Evolutionary conservation across 176 grass and related monocot species (phyloP).

Genomic region (Ensete ventricosum): DNA sequence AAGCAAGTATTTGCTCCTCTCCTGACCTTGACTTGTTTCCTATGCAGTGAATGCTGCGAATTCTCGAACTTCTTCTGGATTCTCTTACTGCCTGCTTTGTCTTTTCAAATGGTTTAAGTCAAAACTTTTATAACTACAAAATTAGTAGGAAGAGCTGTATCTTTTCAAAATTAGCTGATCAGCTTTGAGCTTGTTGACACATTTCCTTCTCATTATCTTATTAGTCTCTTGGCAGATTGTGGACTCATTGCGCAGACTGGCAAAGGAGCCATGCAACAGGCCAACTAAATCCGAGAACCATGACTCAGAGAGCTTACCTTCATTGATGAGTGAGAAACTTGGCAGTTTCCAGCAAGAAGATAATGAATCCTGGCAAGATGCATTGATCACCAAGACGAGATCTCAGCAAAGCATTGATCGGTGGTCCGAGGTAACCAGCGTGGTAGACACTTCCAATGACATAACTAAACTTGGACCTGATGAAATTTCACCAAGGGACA

Average conservation of each 20-base stretch:
- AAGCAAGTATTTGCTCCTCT: background rate
- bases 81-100: no score
- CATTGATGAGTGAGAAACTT: constrained; percentile 32
- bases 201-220: background rate
- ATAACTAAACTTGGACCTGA: constrained; percentile 38
- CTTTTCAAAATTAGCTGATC: background rate
- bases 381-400: constrained; percentile 52
- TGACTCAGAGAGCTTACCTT: constrained; percentile 21
- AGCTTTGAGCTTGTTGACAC: background rate
- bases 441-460: constrained; percentile 52
- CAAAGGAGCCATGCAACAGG: constrained; percentile 20
- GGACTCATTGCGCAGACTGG: constrained; percentile 24
- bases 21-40: background rate
- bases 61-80: no score
- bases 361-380: constrained; percentile 39
- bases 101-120: no score
- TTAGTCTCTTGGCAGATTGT: constrained; percentile 24
- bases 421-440: constrained; percentile 74
- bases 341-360: constrained; percentile 34
- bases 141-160: background rate
- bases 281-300: constrained; percentile 7
- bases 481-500: constrained; percentile 27
- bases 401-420: constrained; percentile 93
- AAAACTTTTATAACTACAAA: no score
- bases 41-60: background rate